Percentiles rank a stretch among this genome's conserved stretches.
These are phyloP conservation scores for Toxicodendron radicans DNA, from an alignment of 345 rosid genomes.

Conservation along the genomic window DNA sequence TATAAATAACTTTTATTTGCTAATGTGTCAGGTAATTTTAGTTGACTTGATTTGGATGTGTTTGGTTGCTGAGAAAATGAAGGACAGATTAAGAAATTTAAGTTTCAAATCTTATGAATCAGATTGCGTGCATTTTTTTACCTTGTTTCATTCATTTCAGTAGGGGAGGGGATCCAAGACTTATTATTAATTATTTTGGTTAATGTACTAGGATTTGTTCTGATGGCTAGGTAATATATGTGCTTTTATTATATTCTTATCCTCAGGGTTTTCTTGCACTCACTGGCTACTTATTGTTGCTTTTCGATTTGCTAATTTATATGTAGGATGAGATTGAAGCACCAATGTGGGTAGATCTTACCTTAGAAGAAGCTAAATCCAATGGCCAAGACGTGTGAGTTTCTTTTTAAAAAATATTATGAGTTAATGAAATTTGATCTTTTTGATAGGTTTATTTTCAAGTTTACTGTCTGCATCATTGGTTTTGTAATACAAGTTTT, in stretches of 20 bases:
- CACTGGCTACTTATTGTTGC: not conserved
- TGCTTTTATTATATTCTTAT: not conserved
- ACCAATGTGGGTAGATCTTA: conserved; percentile 49
- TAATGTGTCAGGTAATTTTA: not conserved
- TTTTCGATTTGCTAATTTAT: not conserved
- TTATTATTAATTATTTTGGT: not conserved
- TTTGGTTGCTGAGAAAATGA: conserved; percentile 21
- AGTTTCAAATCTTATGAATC: not conserved
- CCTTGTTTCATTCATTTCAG: not conserved
- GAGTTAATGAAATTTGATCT: not conserved
- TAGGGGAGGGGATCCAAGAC: not conserved
- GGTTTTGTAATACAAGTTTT: conserved; percentile 6
- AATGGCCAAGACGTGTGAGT: conserved; percentile 33
- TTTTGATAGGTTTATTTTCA: not conserved
- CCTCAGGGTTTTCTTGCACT: conserved; percentile 1
- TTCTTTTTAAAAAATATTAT: not conserved
- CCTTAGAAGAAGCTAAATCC: conserved; percentile 25
- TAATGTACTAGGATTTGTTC: not conserved
- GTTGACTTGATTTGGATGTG: not conserved
- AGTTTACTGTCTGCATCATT: not conserved
- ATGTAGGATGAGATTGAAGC: conserved; percentile 46
- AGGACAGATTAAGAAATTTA: not conserved
- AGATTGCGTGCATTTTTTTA: not conserved
- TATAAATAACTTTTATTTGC: not conserved
- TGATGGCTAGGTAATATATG: not conserved